Evolutionary conservation across 1,139 yeast species (phyloP).

Genomic region (Taphrina deformans): DNA sequence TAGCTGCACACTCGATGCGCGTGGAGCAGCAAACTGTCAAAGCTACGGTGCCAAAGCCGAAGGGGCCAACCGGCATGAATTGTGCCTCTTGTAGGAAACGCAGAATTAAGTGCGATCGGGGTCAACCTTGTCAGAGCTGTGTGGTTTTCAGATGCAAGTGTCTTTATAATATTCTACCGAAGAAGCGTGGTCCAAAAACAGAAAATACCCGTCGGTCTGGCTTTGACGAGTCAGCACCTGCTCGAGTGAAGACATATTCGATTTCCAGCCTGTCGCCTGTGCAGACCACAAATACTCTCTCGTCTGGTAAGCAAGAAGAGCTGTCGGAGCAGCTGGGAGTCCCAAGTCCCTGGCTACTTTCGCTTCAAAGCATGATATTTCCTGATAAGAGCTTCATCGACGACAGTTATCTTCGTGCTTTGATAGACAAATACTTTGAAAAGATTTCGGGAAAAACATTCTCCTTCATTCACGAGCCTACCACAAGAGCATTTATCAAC

Average conservation of each 20-base stretch:
- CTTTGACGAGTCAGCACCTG: neutral
- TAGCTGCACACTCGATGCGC: neutral
- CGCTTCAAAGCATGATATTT: neutral
- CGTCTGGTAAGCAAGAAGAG: neutral
- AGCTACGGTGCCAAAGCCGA: neutral
- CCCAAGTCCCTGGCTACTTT: slow-evolving; percentile 1
- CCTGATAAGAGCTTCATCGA: neutral
- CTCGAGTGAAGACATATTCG: neutral
- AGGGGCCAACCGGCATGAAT: slow-evolving; percentile 2
- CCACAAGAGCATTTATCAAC: neutral
- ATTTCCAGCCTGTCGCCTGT: neutral
- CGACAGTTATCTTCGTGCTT: slow-evolving; percentile 1
- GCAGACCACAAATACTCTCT: neutral
- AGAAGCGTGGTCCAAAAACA: neutral
- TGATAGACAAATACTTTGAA: slow-evolving; percentile 4
- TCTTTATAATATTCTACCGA: neutral
- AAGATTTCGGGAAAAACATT: neutral
- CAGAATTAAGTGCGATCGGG: slow-evolving; percentile 3
- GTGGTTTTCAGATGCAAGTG: slow-evolving; percentile 2
- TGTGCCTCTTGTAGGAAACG: slow-evolving; percentile 4
- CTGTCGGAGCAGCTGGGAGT: neutral
- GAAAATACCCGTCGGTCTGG: neutral
- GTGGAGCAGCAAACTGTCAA: neutral
- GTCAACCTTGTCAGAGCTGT: slow-evolving; percentile 3
- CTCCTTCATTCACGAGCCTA: slow-evolving; percentile 2